Conservation (phyloP, 495 filamentous ascomycete species). For the Halenospora varia region DNA sequence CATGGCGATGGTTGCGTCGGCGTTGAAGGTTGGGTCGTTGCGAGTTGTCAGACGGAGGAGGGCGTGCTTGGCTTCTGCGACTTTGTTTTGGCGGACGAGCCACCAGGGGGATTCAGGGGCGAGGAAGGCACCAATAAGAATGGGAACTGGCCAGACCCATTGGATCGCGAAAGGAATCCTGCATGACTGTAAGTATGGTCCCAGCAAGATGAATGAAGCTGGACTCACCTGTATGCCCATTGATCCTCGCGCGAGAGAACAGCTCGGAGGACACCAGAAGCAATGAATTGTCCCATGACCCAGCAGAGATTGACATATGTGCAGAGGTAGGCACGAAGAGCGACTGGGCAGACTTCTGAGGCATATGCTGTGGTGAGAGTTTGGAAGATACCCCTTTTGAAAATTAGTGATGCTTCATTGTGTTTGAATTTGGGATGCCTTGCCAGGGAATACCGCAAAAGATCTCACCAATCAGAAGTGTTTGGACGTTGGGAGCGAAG, state of each 20-base stretch:
- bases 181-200: not conserved
- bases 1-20: constrained; percentile 64
- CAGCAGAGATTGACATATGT: constrained; percentile 72
- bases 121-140: constrained; percentile 56
- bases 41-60: constrained; percentile 54
- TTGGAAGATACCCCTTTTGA: constrained; percentile 45
- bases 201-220: constrained; percentile 24
- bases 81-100: constrained; percentile 57
- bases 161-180: constrained; percentile 41
- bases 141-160: constrained; percentile 71
- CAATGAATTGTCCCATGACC: constrained; percentile 65
- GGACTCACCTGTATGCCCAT: constrained; percentile 50
- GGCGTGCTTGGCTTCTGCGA: constrained; percentile 52
- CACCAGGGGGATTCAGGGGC: constrained; percentile 79
- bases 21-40: constrained; percentile 50
- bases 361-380: constrained; percentile 67
- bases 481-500: constrained; percentile 63
- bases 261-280: constrained; percentile 56
- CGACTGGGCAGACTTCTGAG: constrained; percentile 62
- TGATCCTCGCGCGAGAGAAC: constrained; percentile 47
- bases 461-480: constrained; percentile 67
- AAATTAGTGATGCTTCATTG: not conserved
- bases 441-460: constrained; percentile 57
- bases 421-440: not conserved
- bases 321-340: constrained; percentile 60